Conservation (phyloP, 2,329 filamentous ascomycete genomes). For the Magnaporthiopsis rhizophila region DNA sequence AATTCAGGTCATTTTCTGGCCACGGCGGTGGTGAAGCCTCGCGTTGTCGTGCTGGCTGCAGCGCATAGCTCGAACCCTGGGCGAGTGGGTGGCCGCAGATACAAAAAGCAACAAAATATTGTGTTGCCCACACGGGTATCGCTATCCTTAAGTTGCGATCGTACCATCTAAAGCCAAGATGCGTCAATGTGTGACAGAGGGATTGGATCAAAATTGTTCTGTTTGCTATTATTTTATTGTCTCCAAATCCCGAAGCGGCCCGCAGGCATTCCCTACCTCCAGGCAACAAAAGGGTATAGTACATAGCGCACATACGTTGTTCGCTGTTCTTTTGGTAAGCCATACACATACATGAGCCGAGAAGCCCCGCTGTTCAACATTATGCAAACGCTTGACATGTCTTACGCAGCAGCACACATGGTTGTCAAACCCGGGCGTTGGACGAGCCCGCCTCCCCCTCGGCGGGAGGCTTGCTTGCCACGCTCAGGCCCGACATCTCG, state of each 20-base stretch:
- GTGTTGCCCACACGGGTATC: too few relatives aligned
- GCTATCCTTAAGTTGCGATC: neutral
- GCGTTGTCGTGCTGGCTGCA: neutral
- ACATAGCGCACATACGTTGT: neutral
- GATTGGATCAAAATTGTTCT: neutral
- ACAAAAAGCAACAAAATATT: neutral
- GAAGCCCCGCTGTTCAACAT: neutral
- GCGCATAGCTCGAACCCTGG: neutral
- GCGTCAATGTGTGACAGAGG: neutral
- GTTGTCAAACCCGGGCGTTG: neutral
- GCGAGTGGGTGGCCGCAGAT: neutral
- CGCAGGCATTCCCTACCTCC: neutral
- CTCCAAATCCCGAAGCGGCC: neutral
- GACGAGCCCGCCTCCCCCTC: neutral
- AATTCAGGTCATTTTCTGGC: neutral
- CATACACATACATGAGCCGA: neutral
- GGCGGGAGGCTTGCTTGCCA: conserved; percentile 10
- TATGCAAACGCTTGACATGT: neutral
- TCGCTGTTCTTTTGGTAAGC: neutral
- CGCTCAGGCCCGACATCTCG: conserved; percentile 17
- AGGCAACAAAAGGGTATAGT: neutral
- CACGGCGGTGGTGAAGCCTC: neutral
- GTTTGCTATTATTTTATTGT: neutral
- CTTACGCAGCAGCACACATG: neutral
- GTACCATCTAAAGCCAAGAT: neutral